Conservation (phyloP, 768 basidiomycete species). For the Lactarius tabidus region DNA sequence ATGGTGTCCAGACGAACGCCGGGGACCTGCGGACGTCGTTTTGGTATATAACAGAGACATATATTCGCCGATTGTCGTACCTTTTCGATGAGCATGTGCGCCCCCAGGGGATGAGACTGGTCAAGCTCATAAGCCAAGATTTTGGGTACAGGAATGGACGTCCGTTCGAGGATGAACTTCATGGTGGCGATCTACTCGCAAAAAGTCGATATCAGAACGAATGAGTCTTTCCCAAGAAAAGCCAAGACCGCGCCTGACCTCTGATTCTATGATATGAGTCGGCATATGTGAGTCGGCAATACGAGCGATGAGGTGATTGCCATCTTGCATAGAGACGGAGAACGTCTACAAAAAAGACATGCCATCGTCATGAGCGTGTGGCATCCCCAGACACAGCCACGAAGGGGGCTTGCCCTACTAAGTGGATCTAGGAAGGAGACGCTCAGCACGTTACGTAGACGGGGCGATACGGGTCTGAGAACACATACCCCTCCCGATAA, state of each 20-base stretch:
- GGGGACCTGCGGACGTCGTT: slow-evolving; percentile 25
- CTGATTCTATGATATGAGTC: slow-evolving; percentile 25
- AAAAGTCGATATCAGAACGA: not conserved
- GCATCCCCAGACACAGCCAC: not conserved
- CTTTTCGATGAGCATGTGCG: slow-evolving; percentile 31
- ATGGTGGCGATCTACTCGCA: slow-evolving; percentile 31
- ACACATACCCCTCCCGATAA: slow-evolving; percentile 27
- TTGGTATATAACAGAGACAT: not conserved
- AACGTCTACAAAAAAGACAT: slow-evolving; percentile 24
- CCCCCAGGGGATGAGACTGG: slow-evolving; percentile 24
- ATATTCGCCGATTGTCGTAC: slow-evolving; percentile 6
- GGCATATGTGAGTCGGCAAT: slow-evolving; percentile 22
- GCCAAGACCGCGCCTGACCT: slow-evolving; percentile 14
- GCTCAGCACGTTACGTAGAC: not conserved
- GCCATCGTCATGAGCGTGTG: slow-evolving; percentile 13
- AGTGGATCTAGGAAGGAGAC: slow-evolving; percentile 10
- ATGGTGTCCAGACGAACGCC: slow-evolving; percentile 30
- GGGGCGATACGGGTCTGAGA: not conserved
- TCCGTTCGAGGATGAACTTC: slow-evolving; percentile 29
- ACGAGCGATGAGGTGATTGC: slow-evolving; percentile 26
- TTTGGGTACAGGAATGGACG: slow-evolving; percentile 31
- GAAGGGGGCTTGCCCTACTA: slow-evolving; percentile 15
- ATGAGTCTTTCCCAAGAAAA: not conserved
- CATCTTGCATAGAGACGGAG: slow-evolving; percentile 27
- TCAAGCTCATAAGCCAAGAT: slow-evolving; percentile 25